phyloP scores from a whole-genome alignment of 352 stramenopile species.

The Phytopythium ostracodes region DNA sequence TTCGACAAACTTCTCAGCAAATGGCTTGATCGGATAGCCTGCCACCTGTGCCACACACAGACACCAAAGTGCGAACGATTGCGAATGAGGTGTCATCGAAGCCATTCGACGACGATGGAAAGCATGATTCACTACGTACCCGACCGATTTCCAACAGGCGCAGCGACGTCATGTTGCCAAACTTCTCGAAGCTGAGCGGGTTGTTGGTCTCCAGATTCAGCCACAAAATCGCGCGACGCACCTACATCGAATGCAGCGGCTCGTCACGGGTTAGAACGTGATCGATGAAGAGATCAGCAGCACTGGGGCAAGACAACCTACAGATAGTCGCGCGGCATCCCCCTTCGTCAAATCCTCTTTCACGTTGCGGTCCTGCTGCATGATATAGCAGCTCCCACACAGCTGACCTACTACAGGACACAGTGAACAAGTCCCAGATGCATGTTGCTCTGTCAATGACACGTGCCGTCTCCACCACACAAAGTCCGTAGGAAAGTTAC shows the following conservation, averaged over 20 bases:
- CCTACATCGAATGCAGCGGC: conserved; percentile 18
- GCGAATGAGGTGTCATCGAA: neutral
- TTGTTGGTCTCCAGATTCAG: conserved; percentile 69
- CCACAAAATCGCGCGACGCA: conserved; percentile 63
- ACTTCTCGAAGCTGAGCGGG: conserved; percentile 66
- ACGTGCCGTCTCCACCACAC: neutral
- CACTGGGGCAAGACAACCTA: neutral
- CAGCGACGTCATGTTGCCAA: conserved; percentile 70
- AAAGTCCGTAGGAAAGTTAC: conserved; percentile 10
- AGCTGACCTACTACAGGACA: conserved; percentile 38
- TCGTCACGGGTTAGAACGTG: neutral
- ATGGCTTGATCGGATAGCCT: conserved; percentile 77
- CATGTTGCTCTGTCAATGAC: neutral
- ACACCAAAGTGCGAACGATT: neutral
- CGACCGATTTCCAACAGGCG: conserved; percentile 65
- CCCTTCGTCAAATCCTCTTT: conserved; percentile 72
- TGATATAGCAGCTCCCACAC: conserved; percentile 70
- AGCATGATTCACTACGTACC: conserved; percentile 14
- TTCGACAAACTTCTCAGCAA: conserved; percentile 74
- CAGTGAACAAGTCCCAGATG: neutral
- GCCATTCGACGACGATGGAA: neutral
- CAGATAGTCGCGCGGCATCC: conserved; percentile 13
- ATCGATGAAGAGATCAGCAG: neutral
- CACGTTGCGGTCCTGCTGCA: conserved; percentile 59
- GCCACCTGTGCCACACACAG: no score